phyloP scores from a whole-genome alignment of 768 basidiomycete species.

The Psilocybe sp. region DNA sequence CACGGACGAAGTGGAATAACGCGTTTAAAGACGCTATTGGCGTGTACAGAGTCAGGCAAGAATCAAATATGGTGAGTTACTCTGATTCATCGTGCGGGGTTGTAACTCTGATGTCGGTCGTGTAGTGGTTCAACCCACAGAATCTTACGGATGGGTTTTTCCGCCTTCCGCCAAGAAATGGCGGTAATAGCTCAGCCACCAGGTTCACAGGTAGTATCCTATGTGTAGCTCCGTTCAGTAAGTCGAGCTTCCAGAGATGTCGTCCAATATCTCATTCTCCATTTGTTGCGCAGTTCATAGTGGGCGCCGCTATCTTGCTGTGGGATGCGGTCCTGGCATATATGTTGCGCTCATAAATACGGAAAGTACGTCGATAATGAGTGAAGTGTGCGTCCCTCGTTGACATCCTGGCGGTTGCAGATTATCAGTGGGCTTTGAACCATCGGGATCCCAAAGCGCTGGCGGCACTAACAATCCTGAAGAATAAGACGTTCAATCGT shows the following conservation, averaged over 20 bases:
- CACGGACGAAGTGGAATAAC: slow-evolving; percentile 62
- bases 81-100: neutral
- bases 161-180: slow-evolving; percentile 38
- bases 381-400: neutral
- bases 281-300: slow-evolving; percentile 35
- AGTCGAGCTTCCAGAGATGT: slow-evolving; percentile 15
- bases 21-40: slow-evolving; percentile 61
- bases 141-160: slow-evolving; percentile 62
- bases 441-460: slow-evolving; percentile 50
- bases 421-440: slow-evolving; percentile 55
- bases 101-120: neutral
- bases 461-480: slow-evolving; percentile 47
- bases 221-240: slow-evolving; percentile 64
- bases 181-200: slow-evolving; percentile 21
- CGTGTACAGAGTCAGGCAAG: slow-evolving; percentile 61
- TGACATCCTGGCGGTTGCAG: slow-evolving; percentile 28
- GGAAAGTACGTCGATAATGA: slow-evolving; percentile 39
- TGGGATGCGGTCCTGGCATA: slow-evolving; percentile 69
- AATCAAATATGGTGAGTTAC: slow-evolving; percentile 64
- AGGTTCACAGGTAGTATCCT: slow-evolving; percentile 57
- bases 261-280: neutral
- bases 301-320: slow-evolving; percentile 50
- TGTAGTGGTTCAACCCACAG: slow-evolving; percentile 67
- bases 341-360: slow-evolving; percentile 57
- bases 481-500: slow-evolving; percentile 51